Percentiles rank a stretch among this genome's conserved stretches.
These are phyloP conservation scores for Globisporangium apiculatum DNA, from an alignment of 352 stramenopile genomes.

Conservation along the genomic window DNA sequence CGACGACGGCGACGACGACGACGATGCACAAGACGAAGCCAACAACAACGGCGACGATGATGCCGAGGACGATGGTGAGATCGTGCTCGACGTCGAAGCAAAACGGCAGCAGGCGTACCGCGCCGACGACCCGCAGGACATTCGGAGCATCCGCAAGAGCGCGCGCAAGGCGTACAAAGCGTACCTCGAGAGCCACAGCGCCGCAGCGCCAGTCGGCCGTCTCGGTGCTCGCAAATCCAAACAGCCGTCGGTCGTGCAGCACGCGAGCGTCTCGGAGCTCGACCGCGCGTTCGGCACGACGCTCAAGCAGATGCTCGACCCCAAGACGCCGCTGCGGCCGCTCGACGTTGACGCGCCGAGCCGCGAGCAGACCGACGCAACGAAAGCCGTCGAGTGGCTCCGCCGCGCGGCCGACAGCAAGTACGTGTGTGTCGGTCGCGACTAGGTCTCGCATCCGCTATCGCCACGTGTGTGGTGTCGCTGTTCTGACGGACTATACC, in stretches of 20 bases:
- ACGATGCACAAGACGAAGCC: slow-evolving; percentile 11
- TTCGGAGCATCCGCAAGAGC: slow-evolving; percentile 74
- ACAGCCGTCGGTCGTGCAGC: slow-evolving; percentile 42
- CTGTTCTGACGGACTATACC: too few relatives aligned
- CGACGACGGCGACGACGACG: slow-evolving; percentile 32
- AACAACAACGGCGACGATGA: slow-evolving; percentile 15
- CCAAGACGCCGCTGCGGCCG: slow-evolving; percentile 38
- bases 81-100: slow-evolving; percentile 60
- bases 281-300: slow-evolving; percentile 70
- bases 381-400: slow-evolving; percentile 74
- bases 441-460: not conserved
- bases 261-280: slow-evolving; percentile 45
- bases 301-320: slow-evolving; percentile 61
- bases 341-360: slow-evolving; percentile 25
- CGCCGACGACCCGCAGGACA: slow-evolving; percentile 41
- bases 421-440: slow-evolving; percentile 4
- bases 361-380: slow-evolving; percentile 36
- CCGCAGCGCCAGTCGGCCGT: slow-evolving; percentile 5
- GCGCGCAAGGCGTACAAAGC: slow-evolving; percentile 71
- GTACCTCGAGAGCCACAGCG: slow-evolving; percentile 47
- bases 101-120: slow-evolving; percentile 47
- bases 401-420: slow-evolving; percentile 66
- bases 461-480: not conserved
- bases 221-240: slow-evolving; percentile 9
- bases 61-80: slow-evolving; percentile 8